Evolutionary conservation across 768 basidiomycete species (phyloP), one percentile per base, ranked within the genome.

Genomic region (Candolleomyces eurysporus): DNA sequence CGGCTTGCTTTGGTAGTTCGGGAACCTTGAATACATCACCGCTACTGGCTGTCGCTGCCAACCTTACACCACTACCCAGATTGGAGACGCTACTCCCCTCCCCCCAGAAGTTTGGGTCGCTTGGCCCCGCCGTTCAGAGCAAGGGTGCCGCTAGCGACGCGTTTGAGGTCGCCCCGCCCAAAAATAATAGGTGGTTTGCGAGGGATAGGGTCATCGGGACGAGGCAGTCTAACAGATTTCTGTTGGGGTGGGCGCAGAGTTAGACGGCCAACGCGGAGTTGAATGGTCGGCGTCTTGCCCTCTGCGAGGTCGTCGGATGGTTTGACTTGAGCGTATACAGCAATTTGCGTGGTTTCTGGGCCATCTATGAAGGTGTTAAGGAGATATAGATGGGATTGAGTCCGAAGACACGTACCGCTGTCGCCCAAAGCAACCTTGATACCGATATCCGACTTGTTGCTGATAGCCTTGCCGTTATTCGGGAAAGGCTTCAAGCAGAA

Each of bases 191-290:
- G 88, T 0, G 90, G 89, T 31, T 80, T 78, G 17, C 91, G 88
- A 8, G 91, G 91, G 5, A 86, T 90, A 0, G 90, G 91, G 62
- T 92, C 91, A 63, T 92, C 91, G 0, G 91, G 91, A 40, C 91
- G 67, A 10, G 79, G 70, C 16, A 72, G 56, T 57, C 71, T 72
- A 39, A 61, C 67, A 39, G 71, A 63, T 0, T 76, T 77, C 21
- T 65, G 67, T 19, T 50, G 80, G 75, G 16, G 71, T 68, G 66
- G 81, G 69, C 45, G 76, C 70, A 79, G 75, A 9, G 79, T 76
- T 61, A 90, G 79, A 45, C 87, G 83, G 0, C 84, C 88, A 7
- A 89, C 89, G 17, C 76, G 66, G 51, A 90, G 75, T 32, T 76
- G 73, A 21, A 89, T 68, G 0, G 36, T 71, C 56, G 50, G 57